These are phyloP conservation scores for Suillus lakei DNA, from an alignment of 768 basidiomycete species.

Conservation along the genomic window DNA sequence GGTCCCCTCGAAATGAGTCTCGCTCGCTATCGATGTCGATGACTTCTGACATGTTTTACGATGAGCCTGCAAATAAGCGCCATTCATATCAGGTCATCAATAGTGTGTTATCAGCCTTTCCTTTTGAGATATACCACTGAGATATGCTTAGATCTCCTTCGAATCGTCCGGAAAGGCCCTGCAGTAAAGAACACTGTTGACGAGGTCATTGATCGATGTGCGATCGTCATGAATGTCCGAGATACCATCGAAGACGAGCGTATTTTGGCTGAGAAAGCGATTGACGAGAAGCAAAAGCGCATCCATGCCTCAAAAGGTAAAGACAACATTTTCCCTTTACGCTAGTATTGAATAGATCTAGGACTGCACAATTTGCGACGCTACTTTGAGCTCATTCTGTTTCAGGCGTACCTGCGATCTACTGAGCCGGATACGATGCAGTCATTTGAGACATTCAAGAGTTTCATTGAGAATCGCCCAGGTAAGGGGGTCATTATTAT, in stretches of 20 bases:
- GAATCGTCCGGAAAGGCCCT: constrained; percentile 86
- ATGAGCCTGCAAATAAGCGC: constrained; percentile 40
- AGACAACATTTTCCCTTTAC: constrained; percentile 12
- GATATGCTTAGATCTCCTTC: constrained; percentile 63
- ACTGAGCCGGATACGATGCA: constrained; percentile 79
- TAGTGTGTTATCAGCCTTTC: constrained; percentile 53
- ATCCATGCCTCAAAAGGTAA: constrained; percentile 75
- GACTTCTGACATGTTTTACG: constrained; percentile 27
- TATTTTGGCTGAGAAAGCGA: constrained; percentile 74
- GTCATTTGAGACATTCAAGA: constrained; percentile 77
- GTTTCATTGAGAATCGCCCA: constrained; percentile 82
- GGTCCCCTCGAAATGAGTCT: constrained; percentile 28
- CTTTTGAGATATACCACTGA: constrained; percentile 8
- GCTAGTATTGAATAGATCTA: constrained; percentile 27
- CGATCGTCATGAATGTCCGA: constrained; percentile 81
- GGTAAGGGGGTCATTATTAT: constrained; percentile 48
- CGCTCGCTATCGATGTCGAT: constrained; percentile 53
- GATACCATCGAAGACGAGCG: constrained; percentile 88
- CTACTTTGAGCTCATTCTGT: constrained; percentile 86
- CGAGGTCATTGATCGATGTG: constrained; percentile 86
- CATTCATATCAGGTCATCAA: constrained; percentile 90
- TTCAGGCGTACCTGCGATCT: constrained; percentile 88
- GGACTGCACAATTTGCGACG: constrained; percentile 82
- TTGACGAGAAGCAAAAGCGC: constrained; percentile 72
- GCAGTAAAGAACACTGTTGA: constrained; percentile 87